These are phyloP conservation scores for Zygnema cylindricum DNA, from an alignment of 139 green algal species.

Conservation along the genomic window DNA sequence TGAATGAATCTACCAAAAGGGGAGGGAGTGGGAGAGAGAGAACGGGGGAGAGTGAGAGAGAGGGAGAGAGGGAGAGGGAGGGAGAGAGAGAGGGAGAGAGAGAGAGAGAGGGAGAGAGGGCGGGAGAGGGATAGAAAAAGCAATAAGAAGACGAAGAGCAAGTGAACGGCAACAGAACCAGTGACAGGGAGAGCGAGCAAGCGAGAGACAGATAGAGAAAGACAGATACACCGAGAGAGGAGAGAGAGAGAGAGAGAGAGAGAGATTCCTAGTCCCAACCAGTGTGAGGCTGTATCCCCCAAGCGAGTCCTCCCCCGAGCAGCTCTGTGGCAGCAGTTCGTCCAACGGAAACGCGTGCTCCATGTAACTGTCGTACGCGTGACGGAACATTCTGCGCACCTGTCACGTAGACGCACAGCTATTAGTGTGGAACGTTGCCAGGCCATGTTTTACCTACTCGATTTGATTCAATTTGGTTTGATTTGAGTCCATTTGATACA, in stretches of 20 bases:
- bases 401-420: too few species aligned
- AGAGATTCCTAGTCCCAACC: slow-evolving; percentile 19
- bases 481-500: too few species aligned
- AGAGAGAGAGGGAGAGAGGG: too few species aligned
- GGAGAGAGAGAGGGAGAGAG: too few species aligned
- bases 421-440: too few species aligned
- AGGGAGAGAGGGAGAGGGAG: too few species aligned
- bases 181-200: background rate
- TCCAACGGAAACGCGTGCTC: slow-evolving; percentile 67
- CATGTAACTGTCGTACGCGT: slow-evolving; percentile 67
- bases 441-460: too few species aligned
- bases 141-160: background rate
- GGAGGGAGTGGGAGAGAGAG: too few species aligned
- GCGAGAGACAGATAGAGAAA: background rate
- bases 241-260: background rate
- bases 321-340: slow-evolving; percentile 62
- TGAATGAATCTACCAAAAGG: too few species aligned
- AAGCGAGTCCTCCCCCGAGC: slow-evolving; percentile 57
- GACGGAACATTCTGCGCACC: slow-evolving; percentile 65
- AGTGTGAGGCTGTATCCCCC: slow-evolving; percentile 56
- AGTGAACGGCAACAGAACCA: background rate
- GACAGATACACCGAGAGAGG: background rate
- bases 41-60: too few species aligned
- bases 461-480: too few species aligned
- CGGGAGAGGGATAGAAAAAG: background rate